Evolutionary conservation across 768 basidiomycete genomes (phyloP), one percentile per base, ranked within the genome.

Genomic region (Amanita phalloides): DNA sequence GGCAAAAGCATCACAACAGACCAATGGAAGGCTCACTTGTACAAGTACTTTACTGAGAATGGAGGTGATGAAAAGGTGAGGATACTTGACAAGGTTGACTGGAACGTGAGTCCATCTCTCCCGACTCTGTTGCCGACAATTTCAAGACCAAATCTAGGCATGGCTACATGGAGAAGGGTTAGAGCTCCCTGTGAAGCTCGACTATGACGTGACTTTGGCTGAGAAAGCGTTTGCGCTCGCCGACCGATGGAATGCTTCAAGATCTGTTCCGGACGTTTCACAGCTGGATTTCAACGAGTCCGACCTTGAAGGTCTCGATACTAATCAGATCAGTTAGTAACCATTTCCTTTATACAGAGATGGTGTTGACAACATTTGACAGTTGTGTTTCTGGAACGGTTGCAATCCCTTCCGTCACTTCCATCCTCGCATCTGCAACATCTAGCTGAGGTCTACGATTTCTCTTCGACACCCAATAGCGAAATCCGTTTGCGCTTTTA

Each of bases 321-420:
- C 86, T 0, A 85, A 85, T 57, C 91, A 94, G 63, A 89, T 79
- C 57, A 71, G 89, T 88, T 47, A 55, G 74, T 67, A 14, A 6
- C 28, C 36, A 9, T 23, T 35, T 17, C 36, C 32, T 14, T 8
- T 45, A 25, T 8, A 3, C 3, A 5, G 43, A 25, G 20, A 13
- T 1, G 33, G 11, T 45, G 17, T 21, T 37, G 30, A n/a, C 26
- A 33, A 25, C 20, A 13, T 20, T 48, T 28, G 45, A 33, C 60
- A 88, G 87, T 88, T 54, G 89, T 83, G 49, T 93, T 95, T 73
- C 77, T 95, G 42, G 86, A 93, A 64, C 79, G 78, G 41, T 74
- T 95, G 4, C 78, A 85, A 55, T 67, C 78, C n/a, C 79, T 76
- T 59, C 36, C 66, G 0, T 63, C 84, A 0, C 73, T 92, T 14